Conservation (phyloP, 164 flowering plant species). For the Dillenia suffruticosa region DNA sequence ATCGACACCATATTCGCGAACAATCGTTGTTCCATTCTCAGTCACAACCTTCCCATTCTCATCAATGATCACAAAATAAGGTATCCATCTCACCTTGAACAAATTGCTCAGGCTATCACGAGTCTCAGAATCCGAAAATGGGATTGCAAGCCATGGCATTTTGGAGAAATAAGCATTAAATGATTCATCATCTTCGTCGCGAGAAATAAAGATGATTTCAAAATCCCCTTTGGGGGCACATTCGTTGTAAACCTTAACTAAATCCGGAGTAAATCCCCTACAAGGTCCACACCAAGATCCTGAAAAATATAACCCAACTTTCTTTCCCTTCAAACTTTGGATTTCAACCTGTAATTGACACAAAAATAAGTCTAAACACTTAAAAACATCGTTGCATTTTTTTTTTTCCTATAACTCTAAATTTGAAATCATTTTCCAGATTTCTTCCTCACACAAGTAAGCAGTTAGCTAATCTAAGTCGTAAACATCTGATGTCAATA, state of each 20-base stretch:
- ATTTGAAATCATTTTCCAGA: too few relatives aligned
- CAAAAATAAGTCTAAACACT: too few relatives aligned
- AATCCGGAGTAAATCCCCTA: conserved; percentile 37
- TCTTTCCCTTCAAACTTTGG: conserved; percentile 7
- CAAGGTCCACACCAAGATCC: conserved; percentile 75
- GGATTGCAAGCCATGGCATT: conserved; percentile 88
- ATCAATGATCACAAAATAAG: conserved; percentile 58
- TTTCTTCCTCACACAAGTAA: too few relatives aligned
- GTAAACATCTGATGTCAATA: too few relatives aligned
- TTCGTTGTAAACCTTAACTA: conserved; percentile 47
- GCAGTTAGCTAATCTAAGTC: too few relatives aligned
- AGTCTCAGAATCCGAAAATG: conserved; percentile 54
- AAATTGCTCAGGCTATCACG: conserved; percentile 27
- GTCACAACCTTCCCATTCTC: conserved; percentile 37
- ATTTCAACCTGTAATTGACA: conserved; percentile 6
- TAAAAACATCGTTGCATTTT: too few relatives aligned
- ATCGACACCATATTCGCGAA: conserved; percentile 48
- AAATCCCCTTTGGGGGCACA: conserved; percentile 37
- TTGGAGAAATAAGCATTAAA: conserved; percentile 52
- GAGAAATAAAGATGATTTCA: conserved; percentile 53
- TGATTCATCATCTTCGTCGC: conserved; percentile 50
- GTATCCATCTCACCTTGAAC: conserved; percentile 53
- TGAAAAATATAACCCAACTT: conserved; percentile 28
- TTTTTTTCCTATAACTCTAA: too few relatives aligned
- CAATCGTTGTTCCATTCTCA: conserved; percentile 30